Percentiles rank a stretch among this genome's conserved stretches.
Conservation (phyloP, 192 early-diverging fungal genomes). For the Gorgonomyces haynaldii region DNA sequence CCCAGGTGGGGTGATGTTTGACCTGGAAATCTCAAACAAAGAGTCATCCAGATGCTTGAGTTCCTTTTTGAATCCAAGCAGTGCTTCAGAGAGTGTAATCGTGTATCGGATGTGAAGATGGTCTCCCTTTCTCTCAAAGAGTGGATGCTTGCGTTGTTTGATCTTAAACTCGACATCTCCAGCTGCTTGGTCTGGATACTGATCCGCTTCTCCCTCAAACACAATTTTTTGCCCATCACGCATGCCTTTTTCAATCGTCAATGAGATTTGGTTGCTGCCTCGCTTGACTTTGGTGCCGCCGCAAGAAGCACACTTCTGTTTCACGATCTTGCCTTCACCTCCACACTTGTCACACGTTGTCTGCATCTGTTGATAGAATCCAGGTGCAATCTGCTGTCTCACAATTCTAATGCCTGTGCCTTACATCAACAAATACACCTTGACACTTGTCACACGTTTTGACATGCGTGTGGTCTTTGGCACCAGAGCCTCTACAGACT, state of each 20-base stretch:
- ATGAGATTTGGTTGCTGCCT: constrained; percentile 64
- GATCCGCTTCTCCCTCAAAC: constrained; percentile 85
- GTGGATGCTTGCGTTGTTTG: constrained; percentile 51
- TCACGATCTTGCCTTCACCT: constrained; percentile 80
- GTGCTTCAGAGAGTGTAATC: constrained; percentile 2
- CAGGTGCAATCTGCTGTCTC: constrained; percentile 79
- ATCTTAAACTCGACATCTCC: constrained; percentile 80
- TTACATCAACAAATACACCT: constrained; percentile 15
- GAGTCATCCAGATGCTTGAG: constrained; percentile 63
- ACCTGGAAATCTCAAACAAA: constrained; percentile 71
- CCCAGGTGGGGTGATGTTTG: constrained; percentile 34
- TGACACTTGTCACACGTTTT: constrained; percentile 67
- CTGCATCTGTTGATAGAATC: constrained; percentile 92
- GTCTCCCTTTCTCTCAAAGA: constrained; percentile 64
- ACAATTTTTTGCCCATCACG: constrained; percentile 53
- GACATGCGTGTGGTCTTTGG: constrained; percentile 70
- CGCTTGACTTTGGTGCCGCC: constrained; percentile 75
- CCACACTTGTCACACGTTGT: constrained; percentile 80
- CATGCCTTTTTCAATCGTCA: constrained; percentile 79
- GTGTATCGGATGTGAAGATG: constrained; percentile 5
- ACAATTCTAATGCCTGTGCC: constrained; percentile 67
- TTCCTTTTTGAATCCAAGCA: constrained; percentile 57
- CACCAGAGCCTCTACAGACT: constrained; percentile 86
- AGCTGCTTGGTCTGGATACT: constrained; percentile 76
- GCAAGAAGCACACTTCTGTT: constrained; percentile 70